Evolutionary conservation across 2,329 filamentous ascomycete genomes (phyloP).

Genomic region (Diaporthe destruens): DNA sequence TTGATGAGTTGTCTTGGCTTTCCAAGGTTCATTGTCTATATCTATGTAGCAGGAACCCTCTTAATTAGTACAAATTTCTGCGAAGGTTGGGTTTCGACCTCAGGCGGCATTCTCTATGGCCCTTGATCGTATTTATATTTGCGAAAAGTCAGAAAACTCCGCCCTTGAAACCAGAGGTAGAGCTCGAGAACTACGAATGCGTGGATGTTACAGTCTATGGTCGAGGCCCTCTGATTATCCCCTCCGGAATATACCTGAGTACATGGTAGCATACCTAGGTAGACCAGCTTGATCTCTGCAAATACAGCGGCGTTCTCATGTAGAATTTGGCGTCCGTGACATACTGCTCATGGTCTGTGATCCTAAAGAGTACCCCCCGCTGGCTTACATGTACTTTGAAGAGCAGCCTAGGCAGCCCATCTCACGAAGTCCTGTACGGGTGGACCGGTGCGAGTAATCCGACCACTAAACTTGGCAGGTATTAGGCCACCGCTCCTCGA

Average conservation of each 20-base stretch:
- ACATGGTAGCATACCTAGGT: no score
- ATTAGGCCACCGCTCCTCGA: no score
- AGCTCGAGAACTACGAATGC: not conserved
- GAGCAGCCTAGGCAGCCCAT: not conserved
- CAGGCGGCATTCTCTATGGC: not conserved
- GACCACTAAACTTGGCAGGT: no score
- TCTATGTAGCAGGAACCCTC: not conserved
- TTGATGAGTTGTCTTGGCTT: not conserved
- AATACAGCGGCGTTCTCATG: no score
- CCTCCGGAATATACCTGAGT: constrained; percentile 8
- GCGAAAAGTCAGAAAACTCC: not conserved
- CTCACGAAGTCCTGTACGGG: not conserved
- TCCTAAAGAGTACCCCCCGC: not conserved
- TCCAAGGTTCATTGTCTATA: no score
- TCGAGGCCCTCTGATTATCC: not conserved
- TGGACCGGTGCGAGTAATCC: no score
- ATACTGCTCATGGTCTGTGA: not conserved
- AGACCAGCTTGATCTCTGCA: not conserved
- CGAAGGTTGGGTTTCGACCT: not conserved
- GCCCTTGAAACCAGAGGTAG: not conserved
- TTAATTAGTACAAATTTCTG: not conserved
- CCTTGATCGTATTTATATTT: no score
- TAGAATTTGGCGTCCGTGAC: not conserved
- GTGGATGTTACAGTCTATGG: not conserved
- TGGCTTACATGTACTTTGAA: no score